Evolutionary conservation across 1,139 yeast genomes (phyloP).

Genomic region (Yamadazyma triangularis): DNA sequence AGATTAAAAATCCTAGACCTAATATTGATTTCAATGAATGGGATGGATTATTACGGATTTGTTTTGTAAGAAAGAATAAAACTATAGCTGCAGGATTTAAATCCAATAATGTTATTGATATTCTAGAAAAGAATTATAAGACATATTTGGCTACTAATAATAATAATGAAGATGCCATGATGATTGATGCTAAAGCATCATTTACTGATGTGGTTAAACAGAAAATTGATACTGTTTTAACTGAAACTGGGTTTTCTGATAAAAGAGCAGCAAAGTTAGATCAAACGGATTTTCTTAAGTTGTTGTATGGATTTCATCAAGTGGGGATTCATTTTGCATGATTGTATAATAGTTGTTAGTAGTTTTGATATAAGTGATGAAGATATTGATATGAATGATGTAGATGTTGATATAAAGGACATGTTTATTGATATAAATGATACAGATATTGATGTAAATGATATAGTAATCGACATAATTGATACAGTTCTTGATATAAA

Average conservation of each 20-base stretch:
- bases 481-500: no score
- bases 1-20: constrained; percentile 88
- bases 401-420: no score
- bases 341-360: no score
- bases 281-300: constrained; percentile 85
- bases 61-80: constrained; percentile 89
- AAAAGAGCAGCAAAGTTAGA: constrained; percentile 93
- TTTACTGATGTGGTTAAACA: constrained; percentile 47
- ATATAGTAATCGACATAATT: no score
- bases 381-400: no score
- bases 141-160: constrained; percentile 63
- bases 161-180: constrained; percentile 44
- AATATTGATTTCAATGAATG: constrained; percentile 89
- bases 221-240: constrained; percentile 62
- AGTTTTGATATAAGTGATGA: no score
- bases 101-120: constrained; percentile 73
- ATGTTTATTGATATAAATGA: no score
- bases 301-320: constrained; percentile 91
- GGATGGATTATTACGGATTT: constrained; percentile 91
- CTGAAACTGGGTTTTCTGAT: constrained; percentile 74
- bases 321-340: constrained; percentile 97
- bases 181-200: constrained; percentile 45
- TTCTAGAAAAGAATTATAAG: constrained; percentile 84
- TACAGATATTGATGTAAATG: no score
- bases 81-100: constrained; percentile 93